phyloP scores from a whole-genome alignment of 1,139 yeast genomes.

The Saccharomyces uvarum region DNA sequence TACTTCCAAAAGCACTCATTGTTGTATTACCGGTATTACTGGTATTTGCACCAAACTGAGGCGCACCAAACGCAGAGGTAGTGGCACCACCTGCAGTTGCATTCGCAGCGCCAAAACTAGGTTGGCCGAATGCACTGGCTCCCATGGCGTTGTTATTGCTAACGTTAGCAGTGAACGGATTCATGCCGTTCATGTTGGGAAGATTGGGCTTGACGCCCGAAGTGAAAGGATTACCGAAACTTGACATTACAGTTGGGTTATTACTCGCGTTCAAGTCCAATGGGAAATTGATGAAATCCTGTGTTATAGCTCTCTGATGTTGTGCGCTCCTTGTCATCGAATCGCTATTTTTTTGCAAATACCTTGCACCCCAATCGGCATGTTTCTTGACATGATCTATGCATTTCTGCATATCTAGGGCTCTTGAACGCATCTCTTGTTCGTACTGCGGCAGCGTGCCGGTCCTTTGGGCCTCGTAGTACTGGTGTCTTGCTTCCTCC shows the following conservation, averaged over 20 bases:
- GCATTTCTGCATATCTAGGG: slow-evolving; percentile 43
- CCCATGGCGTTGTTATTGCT: neutral
- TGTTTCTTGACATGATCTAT: slow-evolving; percentile 36
- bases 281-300: slow-evolving; percentile 38
- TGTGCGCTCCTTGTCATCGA: slow-evolving; percentile 26
- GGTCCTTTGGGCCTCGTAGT: slow-evolving; percentile 37
- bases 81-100: neutral
- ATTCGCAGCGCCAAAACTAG: slow-evolving; percentile 4
- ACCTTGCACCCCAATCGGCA: slow-evolving; percentile 48
- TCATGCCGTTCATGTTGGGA: slow-evolving; percentile 1
- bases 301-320: slow-evolving; percentile 26
- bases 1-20: slow-evolving; percentile 18
- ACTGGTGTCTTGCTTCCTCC: slow-evolving; percentile 49
- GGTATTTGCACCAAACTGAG: slow-evolving; percentile 21
- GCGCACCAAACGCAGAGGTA: slow-evolving; percentile 18
- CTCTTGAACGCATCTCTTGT: slow-evolving; percentile 37
- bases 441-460: slow-evolving; percentile 38
- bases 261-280: slow-evolving; percentile 19
- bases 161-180: slow-evolving; percentile 5
- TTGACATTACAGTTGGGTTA: slow-evolving; percentile 5
- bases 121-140: slow-evolving; percentile 19
- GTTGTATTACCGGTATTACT: neutral
- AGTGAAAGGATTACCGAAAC: slow-evolving; percentile 5
- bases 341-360: slow-evolving; percentile 40
- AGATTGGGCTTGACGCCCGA: slow-evolving; percentile 4